A percentile compares a stretch with the other conserved stretches of the same genome.
Evolutionary conservation across 2,329 filamentous ascomycete genomes (phyloP).

Genomic region (Atkinsonella hypoxylon): DNA sequence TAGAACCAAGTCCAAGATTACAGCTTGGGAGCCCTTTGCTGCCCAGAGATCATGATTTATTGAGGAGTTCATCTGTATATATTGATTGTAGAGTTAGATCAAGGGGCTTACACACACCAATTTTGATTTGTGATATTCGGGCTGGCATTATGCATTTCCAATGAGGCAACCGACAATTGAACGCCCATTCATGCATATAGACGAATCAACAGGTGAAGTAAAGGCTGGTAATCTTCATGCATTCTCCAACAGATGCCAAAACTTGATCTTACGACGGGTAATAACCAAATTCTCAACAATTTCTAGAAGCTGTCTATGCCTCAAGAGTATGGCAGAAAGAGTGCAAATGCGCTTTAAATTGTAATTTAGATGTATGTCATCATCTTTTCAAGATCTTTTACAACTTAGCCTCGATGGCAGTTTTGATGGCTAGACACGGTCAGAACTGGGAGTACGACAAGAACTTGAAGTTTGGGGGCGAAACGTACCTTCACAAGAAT

Average conservation of each 20-base stretch:
- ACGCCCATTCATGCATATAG: too few species aligned
- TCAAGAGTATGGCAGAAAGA: not conserved
- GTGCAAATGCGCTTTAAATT: not conserved
- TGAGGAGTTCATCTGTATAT: slow-evolving; percentile 18
- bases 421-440: slow-evolving; percentile 9
- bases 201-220: too few species aligned
- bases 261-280: too few species aligned
- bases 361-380: not conserved
- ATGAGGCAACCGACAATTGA: not conserved
- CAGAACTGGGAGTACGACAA: not conserved
- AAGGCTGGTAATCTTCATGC: too few species aligned
- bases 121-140: not conserved
- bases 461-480: slow-evolving; percentile 7
- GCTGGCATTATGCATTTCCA: not conserved
- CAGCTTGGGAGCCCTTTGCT: slow-evolving; percentile 38
- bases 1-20: slow-evolving; percentile 42
- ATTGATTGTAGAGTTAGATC: slow-evolving; percentile 9
- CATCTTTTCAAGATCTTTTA: not conserved
- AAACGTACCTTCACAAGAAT: slow-evolving; percentile 61
- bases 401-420: slow-evolving; percentile 10
- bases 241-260: not conserved
- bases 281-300: not conserved
- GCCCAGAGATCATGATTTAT: slow-evolving; percentile 19
- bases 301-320: not conserved
- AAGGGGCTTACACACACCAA: not conserved